Evolutionary conservation across 2,329 filamentous ascomycete genomes (phyloP), one percentile per base, ranked within the genome.

Genomic region (Cercospora beticola): DNA sequence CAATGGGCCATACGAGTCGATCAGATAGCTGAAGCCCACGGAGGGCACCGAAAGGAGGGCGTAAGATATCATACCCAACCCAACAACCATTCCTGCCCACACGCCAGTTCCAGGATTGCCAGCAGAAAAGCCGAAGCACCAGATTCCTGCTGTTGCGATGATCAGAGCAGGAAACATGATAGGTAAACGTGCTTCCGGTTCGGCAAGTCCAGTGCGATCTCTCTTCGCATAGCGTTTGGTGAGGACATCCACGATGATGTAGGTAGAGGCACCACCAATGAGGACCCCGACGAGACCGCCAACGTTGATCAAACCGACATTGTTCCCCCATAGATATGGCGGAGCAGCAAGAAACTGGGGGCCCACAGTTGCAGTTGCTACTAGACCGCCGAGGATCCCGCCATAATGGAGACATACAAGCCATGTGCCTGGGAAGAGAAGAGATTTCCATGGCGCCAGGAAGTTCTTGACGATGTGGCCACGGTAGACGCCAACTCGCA

Each of bases 1-100:
- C 0, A 85, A 71, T 1, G 79, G 74, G 0, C 78, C 76, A 70
- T 87, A 87, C 0, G 83, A 78, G 43, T 87, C 85, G 40, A 87
- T 85, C 3, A 87, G 72, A 66, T 83, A 82, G 71, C 80, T 82
- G 77, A 82, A 82, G 7, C 81, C 81, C 4, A 83, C 79, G 3
- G 78, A 79, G 0, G 81, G 80, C 10, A 79, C 79, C 69, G 81
- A 79, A 76, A 81, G 82, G 10, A 82, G 74, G 0, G 80, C 81
- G 33, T 80, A 80, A 6, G 79, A 72, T n/a, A 82, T 72, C 77
- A 82, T 81, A 8, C 80, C 81, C 6, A 78, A 64, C 0, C 80
- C 80, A 30, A 82, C 75, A 26, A 79, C 73, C 6, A 83, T 72
- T 0, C 81, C 81, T 1, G 79, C 78, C 81, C 81, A 83, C 1